A percentile compares a stretch with the other conserved stretches of the same genome.
phyloP scores from a whole-genome alignment of 163 green algal species.

The Volvox carteri region DNA sequence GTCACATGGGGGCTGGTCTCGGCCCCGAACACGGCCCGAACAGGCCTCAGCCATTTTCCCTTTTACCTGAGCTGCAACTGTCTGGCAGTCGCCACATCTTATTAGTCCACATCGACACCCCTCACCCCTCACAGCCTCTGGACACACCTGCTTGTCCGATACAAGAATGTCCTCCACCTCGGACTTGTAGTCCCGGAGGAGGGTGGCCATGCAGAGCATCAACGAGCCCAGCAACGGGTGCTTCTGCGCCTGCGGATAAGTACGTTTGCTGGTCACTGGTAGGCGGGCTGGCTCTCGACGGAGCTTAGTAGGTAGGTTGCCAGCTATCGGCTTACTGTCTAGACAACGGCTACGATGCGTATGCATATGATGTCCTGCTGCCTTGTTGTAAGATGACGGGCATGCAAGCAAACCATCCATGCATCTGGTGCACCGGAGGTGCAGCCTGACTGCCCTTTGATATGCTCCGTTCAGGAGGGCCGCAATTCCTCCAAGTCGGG shows the following conservation, averaged over 20 bases:
- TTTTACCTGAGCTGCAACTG: no score
- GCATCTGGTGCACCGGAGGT: no score
- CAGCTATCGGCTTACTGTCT: not conserved
- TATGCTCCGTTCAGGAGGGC: not conserved
- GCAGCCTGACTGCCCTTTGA: no score
- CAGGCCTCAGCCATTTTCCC: no score
- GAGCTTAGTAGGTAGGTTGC: not conserved
- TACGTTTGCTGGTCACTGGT: not conserved
- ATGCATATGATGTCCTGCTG: not conserved
- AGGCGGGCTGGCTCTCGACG: no score
- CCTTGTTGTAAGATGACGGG: not conserved
- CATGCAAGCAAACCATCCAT: no score
- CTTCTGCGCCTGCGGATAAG: slow-evolving; percentile 25
- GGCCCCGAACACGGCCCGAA: no score
- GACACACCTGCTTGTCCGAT: slow-evolving; percentile 80
- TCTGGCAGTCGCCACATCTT: not conserved
- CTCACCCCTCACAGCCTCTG: not conserved
- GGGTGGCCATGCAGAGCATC: slow-evolving; percentile 72
- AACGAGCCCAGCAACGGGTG: slow-evolving; percentile 83
- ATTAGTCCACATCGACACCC: not conserved
- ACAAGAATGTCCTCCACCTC: slow-evolving; percentile 93
- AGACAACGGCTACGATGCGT: not conserved
- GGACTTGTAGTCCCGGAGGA: slow-evolving; percentile 88
- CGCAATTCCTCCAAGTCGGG: not conserved
- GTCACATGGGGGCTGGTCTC: no score